Conservation (phyloP, 441 rosid species). For the Brassica balearica region DNA sequence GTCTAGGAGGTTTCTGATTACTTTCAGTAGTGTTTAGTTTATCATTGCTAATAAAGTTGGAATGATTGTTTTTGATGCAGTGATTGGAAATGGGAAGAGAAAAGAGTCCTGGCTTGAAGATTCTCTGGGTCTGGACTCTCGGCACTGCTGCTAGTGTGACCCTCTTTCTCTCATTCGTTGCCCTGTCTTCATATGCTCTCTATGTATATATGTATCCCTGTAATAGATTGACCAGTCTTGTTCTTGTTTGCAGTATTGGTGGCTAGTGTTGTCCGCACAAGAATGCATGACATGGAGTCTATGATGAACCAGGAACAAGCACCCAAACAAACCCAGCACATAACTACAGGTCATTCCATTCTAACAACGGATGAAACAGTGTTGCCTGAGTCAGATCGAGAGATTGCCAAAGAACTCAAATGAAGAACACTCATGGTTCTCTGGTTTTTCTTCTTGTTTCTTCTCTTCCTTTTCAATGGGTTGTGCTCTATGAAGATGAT, state of each 20-base stretch:
- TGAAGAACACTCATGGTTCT: conserved; percentile 8
- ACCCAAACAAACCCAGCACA: conserved; percentile 41
- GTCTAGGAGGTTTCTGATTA: background rate
- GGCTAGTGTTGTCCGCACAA: conserved; percentile 71
- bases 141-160: conserved; percentile 83
- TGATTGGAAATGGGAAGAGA: conserved; percentile 59
- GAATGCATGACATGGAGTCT: conserved; percentile 74
- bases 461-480: background rate
- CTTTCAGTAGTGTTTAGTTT: conserved; percentile 6
- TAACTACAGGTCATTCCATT: conserved; percentile 36
- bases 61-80: conserved; percentile 29
- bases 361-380: conserved; percentile 39
- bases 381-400: conserved; percentile 49
- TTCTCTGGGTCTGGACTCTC: conserved; percentile 91
- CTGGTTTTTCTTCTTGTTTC: background rate
- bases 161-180: background rate
- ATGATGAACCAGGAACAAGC: conserved; percentile 53
- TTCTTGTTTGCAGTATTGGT: conserved; percentile 59
- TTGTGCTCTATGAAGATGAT: background rate
- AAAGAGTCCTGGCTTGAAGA: conserved; percentile 83
- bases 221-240: background rate
- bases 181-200: background rate
- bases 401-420: conserved; percentile 47
- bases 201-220: too few species aligned
- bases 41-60: background rate